Conservation (phyloP, 331 rosid genomes). For the Acacia concinna region DNA sequence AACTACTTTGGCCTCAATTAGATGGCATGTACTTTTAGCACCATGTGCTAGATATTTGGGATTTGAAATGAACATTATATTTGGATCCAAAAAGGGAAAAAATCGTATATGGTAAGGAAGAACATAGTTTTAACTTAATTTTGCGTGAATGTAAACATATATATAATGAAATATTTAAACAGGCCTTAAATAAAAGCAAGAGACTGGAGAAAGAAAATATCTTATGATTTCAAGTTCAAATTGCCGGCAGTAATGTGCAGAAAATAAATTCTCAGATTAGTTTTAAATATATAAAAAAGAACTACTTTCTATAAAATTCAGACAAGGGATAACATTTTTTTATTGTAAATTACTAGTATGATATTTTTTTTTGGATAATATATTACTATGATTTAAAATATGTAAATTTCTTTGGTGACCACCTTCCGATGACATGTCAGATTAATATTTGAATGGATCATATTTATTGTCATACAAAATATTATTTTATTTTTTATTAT, state of each 20-base stretch:
- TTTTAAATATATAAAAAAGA: background rate
- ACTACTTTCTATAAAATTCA: too few species aligned
- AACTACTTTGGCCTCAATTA: background rate
- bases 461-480: too few species aligned
- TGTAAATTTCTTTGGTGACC: background rate
- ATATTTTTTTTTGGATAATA: too few species aligned
- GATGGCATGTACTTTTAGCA: background rate
- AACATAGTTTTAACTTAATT: background rate
- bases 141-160: background rate
- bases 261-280: too few species aligned
- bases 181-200: background rate
- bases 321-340: background rate
- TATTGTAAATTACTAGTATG: too few species aligned
- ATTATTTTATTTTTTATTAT: too few species aligned
- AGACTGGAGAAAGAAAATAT: background rate
- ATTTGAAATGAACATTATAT: background rate
- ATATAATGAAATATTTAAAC: background rate
- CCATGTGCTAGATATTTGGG: background rate
- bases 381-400: too few species aligned
- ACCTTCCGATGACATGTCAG: background rate
- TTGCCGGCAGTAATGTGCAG: background rate
- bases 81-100: background rate
- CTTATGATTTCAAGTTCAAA: background rate
- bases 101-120: background rate
- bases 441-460: too few species aligned